Base-by-base conservation (phyloP, 164 flowering plant genomes). In the Magnolia officinalis region DNA sequence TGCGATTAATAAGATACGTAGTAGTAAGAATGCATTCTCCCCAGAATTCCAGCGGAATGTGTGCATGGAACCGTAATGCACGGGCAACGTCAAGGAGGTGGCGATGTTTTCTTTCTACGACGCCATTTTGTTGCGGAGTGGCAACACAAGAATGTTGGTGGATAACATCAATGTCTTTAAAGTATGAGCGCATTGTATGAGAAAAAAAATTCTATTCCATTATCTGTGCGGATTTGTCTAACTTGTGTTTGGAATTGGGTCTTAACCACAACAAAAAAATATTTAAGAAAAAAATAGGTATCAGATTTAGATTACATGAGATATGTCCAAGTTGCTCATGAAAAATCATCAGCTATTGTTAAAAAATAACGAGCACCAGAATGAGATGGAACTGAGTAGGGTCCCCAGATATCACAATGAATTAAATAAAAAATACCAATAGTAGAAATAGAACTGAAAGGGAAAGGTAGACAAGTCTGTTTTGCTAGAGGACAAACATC, bases 351-450 rank as follows among this genome's bases (percentile, higher is more conserved):
- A 8, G 70, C 55, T 55, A 70, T 69, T 4, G 78, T 31, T 1
- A 76, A 52, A 29, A 76, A 76, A 63, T 75, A 75, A 37, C n/a
- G 73, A 18, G 78, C 50, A 1, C 73, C 66, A 18, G 52, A 24
- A 8, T 14, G 8, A 6, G 73, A 69, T 16, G 73, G 45, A 14
- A 13, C 58, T 3, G 24, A 20, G 19, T 29, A 69, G 4, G 24
- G 23, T 19, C 78, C 73, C 73, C 78, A 76, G 13, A 55, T 76
- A 21, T 76, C 73, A 8, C 52, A 29, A 55, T 76, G 73, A 24
- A 58, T 69, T 26, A 76, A 16, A 50, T 58, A 73, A 70, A 76
- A 76, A 52, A 63, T 51, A 4, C 2, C 0, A 1, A 2, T 59
- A 9, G 23, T 26, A 2, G 29, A 11, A 16, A 24, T 58, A 0